Percentiles rank a stretch among this genome's conserved stretches.
Evolutionary conservation across 768 basidiomycete genomes (phyloP).

Genomic region (Lepiota brunneoincarnata): DNA sequence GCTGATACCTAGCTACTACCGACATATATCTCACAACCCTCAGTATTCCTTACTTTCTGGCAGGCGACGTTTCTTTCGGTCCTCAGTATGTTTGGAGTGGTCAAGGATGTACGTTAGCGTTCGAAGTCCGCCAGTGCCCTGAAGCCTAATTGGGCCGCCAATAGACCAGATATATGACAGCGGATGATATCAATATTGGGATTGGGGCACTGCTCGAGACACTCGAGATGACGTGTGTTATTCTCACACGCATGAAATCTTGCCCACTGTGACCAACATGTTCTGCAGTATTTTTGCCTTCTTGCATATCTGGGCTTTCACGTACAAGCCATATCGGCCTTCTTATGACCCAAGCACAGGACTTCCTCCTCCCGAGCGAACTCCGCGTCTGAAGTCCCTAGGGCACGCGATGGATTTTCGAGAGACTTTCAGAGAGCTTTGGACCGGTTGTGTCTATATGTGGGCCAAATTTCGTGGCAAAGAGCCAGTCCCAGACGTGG

Average conservation of each 20-base stretch:
- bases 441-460: slow-evolving; percentile 57
- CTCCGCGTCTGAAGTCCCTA: slow-evolving; percentile 56
- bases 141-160: background rate
- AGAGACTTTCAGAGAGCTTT: slow-evolving; percentile 65
- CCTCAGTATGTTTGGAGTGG: slow-evolving; percentile 53
- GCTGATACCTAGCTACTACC: background rate
- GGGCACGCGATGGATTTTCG: slow-evolving; percentile 66
- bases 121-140: background rate
- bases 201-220: slow-evolving; percentile 67
- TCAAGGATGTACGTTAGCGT: slow-evolving; percentile 54
- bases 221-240: slow-evolving; percentile 70
- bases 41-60: slow-evolving; percentile 79
- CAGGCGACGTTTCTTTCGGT: slow-evolving; percentile 60
- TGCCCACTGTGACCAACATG: slow-evolving; percentile 6
- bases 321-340: slow-evolving; percentile 59
- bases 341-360: slow-evolving; percentile 26
- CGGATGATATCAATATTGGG: slow-evolving; percentile 70
- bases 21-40: background rate
- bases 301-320: slow-evolving; percentile 70
- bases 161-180: slow-evolving; percentile 68
- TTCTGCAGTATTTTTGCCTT: slow-evolving; percentile 56
- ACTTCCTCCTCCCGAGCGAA: slow-evolving; percentile 31
- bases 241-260: slow-evolving; percentile 1
- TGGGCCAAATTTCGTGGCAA: slow-evolving; percentile 48
- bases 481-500: slow-evolving; percentile 49